Evolutionary conservation across 78 protist genomes (phyloP), one percentile per base, ranked within the genome.

Genomic region (Polysphondylium violaceum): DNA sequence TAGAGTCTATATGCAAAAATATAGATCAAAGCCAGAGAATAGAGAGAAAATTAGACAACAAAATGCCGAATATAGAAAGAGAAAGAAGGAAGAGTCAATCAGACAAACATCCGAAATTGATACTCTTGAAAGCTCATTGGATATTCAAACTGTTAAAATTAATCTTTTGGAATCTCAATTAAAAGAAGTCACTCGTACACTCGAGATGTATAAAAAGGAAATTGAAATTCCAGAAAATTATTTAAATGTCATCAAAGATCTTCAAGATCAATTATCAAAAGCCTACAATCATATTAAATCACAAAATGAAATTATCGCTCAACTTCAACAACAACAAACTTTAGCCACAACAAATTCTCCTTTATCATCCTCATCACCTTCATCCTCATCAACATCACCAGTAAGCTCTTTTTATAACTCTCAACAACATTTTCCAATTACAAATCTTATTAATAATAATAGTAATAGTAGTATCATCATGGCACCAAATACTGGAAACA

Each of bases 1-100:
- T 41, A 56, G 90, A 6, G 79, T 83, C 76, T 83, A 83, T 38
- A 83, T 83, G 90, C 76, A 83, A 83, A 83, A 83, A 41, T 83
- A 83, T 69, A 50, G 90, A 83, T 58, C 74, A 31, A 83, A 83
- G 31, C 90, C 90, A 25, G 90, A 83, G 47, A 83, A 83, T 83
- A 51, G 90, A 9, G 90, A 83, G 51, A 83, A 83, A 64, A 83
- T 83, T 19, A 83, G 90, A 83, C 90, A 83, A 83, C 90, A 83
- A 58, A 83, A 83, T 43, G 90, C 90, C 7, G 90, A 83, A 43
- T 83, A 83, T 31, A 51, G 90, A 51, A 83, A 83, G 58, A 67
- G 90, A 58, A 83, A 83, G 72, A 83, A 83, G 31, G 44, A 68
- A 43, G 90, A 83, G 51, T 83, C 90, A 16, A 83, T 83, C 55